phyloP scores from a whole-genome alignment of 2,329 filamentous ascomycete genomes.

The Aspergillus neotritici region DNA sequence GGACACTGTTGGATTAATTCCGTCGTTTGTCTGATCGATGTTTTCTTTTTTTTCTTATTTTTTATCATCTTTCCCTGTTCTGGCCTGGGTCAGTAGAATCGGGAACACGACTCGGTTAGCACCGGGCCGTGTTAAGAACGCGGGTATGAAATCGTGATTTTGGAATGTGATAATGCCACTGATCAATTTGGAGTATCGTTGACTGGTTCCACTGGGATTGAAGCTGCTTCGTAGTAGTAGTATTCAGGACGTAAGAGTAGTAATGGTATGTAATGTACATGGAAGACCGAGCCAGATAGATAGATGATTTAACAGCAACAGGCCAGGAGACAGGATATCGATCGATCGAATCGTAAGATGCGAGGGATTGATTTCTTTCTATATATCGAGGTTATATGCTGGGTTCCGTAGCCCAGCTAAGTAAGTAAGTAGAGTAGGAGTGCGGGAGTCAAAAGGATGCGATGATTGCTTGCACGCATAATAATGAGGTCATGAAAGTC shows the following conservation, averaged over 20 bases:
- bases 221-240: too few relatives aligned
- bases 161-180: too few relatives aligned
- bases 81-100: not conserved
- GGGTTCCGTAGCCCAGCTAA: slow-evolving; percentile 14
- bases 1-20: slow-evolving; percentile 18
- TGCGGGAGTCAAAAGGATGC: not conserved
- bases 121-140: too few relatives aligned
- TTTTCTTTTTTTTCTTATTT: slow-evolving; percentile 2
- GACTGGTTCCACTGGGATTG: too few relatives aligned
- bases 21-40: slow-evolving; percentile 8
- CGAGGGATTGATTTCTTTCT: not conserved
- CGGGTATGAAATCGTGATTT: not conserved
- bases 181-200: not conserved
- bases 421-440: not conserved
- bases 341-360: not conserved
- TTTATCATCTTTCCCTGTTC: not conserved
- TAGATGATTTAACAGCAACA: not conserved
- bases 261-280: slow-evolving; percentile 4
- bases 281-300: not conserved
- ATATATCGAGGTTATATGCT: not conserved
- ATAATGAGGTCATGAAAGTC: not conserved
- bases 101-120: too few relatives aligned
- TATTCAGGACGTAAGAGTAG: not conserved
- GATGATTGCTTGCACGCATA: not conserved
- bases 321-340: not conserved